Conservation (phyloP, 2,329 filamentous ascomycete genomes). For the Apiospora malaysiana region DNA sequence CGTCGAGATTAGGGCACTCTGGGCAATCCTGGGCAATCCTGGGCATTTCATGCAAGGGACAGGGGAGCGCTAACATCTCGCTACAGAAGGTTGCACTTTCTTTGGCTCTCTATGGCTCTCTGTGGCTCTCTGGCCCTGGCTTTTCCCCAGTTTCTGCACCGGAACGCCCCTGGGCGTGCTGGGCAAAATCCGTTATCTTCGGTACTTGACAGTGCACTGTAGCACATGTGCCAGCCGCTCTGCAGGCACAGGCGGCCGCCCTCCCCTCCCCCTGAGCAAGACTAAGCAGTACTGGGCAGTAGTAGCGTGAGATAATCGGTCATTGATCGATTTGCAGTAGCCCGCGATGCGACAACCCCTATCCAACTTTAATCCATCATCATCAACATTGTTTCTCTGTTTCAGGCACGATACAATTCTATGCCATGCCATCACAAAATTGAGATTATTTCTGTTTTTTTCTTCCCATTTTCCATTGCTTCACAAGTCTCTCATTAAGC, state of each 20-base stretch:
- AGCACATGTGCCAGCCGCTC: no score
- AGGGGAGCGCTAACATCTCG: background rate
- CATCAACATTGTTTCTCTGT: background rate
- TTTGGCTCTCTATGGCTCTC: no score
- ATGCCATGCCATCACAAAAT: background rate
- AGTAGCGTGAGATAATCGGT: background rate
- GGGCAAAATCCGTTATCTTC: background rate
- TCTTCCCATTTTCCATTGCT: background rate
- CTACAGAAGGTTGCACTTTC: background rate
- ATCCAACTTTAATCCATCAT: background rate
- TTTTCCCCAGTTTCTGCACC: conserved; percentile 10
- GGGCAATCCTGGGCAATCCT: no score
- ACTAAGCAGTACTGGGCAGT: no score
- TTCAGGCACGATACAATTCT: background rate
- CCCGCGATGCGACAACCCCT: background rate
- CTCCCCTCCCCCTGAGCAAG: no score
- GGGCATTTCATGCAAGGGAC: conserved; percentile 8
- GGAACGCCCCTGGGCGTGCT: background rate
- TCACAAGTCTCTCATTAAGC: background rate
- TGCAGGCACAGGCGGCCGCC: background rate
- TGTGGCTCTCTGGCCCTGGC: background rate
- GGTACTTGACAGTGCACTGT: background rate
- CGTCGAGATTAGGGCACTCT: background rate
- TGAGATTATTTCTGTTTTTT: background rate
- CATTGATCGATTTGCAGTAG: background rate